Conservation (phyloP, 179 eudicot species). For the Patellifolia procumbens region DNA sequence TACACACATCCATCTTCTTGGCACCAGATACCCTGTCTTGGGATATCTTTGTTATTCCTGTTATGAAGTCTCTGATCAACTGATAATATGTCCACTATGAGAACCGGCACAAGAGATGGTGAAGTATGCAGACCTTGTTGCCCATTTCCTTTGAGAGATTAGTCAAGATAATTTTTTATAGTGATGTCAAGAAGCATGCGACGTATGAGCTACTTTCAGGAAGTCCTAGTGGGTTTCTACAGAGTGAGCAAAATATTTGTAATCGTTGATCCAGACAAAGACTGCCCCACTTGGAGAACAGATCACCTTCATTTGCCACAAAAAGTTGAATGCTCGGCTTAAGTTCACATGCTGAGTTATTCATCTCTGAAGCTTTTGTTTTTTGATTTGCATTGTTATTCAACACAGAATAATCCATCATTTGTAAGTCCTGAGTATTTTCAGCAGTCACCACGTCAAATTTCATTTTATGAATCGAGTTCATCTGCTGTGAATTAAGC, state of each 20-base stretch:
- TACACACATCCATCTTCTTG: conserved; percentile 90
- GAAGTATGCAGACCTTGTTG: conserved; percentile 28
- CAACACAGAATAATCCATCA: conserved; percentile 31
- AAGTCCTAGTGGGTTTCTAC: conserved; percentile 64
- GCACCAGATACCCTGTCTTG: conserved; percentile 80
- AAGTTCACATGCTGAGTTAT: conserved; percentile 30
- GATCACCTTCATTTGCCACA: conserved; percentile 22
- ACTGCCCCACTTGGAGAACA: conserved; percentile 28
- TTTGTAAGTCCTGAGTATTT: conserved; percentile 26
- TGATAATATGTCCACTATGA: conserved; percentile 52
- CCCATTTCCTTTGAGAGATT: conserved; percentile 35
- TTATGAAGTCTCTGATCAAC: conserved; percentile 49
- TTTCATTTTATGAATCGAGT: conserved; percentile 32
- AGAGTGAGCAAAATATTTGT: conserved; percentile 60
- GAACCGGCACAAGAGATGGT: conserved; percentile 39
- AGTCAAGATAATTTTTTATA: conserved; percentile 56
- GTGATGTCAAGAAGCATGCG: conserved; percentile 45
- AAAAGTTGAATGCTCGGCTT: conserved; percentile 23
- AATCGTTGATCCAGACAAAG: conserved; percentile 39
- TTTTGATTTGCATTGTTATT: conserved; percentile 26
- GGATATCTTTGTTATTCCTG: conserved; percentile 33
- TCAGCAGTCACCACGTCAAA: conserved; percentile 36
- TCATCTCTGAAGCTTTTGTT: conserved; percentile 20
- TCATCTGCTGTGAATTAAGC: conserved; percentile 36
- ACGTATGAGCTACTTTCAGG: conserved; percentile 53